Evolutionary conservation across 2,329 filamentous ascomycete species (phyloP), one percentile per base, ranked within the genome.

Genomic region (Cercospora citrullina): DNA sequence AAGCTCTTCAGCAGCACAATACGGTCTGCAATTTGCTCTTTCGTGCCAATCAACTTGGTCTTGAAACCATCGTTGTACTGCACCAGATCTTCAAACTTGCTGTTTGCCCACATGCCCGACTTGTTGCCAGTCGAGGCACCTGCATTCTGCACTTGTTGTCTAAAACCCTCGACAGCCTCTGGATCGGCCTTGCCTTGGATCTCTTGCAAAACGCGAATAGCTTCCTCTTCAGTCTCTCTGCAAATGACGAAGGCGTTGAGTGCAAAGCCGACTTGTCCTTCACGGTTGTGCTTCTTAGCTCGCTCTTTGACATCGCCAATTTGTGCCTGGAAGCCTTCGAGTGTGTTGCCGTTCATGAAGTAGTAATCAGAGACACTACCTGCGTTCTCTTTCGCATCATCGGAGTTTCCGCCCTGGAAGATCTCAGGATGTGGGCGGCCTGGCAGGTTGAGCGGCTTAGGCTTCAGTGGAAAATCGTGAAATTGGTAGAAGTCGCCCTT

Each of bases 51-150:
- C 28, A 86, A 72, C 74, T 85, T 86, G 3, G 84, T 85, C 77
- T 85, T 86, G 76, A 86, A 86, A 2, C 84, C 84, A 72, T 86
- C 84, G 57, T 86, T 86, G 70, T 86, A 86, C 76, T 86, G 84
- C 31, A 86, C 82, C 64, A 86, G 72, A 71, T 86, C 84, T 60
- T 86, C 81, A 48, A 86, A 82, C 69, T 83, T 83, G 71, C 79
- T 82, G 58, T 84, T 78, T 7, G 84, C 83, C 84, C 84, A 86
- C 84, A 86, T 86, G 51, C 84, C 84, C 57, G 79, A 81, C 74
- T 84, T 84, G 63, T 84, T 82, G 0, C 70, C 70, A 0, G 84
- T 84, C 14, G 79, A 81, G 0, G 81, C 79, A 6, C 84, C 84
- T 2, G 84, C 84, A 66, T 85, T 83, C 71, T 84, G 79, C 1